A percentile compares a stretch with the other conserved stretches of the same genome.
Evolutionary conservation across 768 basidiomycete species (phyloP).

Genomic region (Neoboletus subvelutipes): DNA sequence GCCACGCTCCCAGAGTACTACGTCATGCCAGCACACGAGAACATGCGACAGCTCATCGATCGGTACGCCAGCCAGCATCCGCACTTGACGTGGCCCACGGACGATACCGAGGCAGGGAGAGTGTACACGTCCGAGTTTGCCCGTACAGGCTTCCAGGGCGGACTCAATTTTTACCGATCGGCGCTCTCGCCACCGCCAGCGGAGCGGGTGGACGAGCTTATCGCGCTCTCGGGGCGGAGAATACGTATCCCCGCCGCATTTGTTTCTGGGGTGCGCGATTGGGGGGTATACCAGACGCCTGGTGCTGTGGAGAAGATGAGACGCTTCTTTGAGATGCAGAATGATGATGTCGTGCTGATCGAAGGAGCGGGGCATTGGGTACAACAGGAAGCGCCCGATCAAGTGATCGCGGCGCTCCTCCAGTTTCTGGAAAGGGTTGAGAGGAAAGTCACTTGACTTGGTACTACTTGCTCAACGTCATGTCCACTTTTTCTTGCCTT

Average conservation of each 20-base stretch:
- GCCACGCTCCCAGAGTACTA: conserved; percentile 56
- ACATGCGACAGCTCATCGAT: conserved; percentile 50
- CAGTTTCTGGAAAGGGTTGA: conserved; percentile 38
- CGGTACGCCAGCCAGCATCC: conserved; percentile 33
- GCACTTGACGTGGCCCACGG: conserved; percentile 44
- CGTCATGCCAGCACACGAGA: conserved; percentile 53
- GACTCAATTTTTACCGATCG: conserved; percentile 55
- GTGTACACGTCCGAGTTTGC: conserved; percentile 51
- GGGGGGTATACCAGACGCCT: conserved; percentile 59
- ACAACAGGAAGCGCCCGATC: conserved; percentile 53
- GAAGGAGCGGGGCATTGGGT: conserved; percentile 64
- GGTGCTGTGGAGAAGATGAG: conserved; percentile 48
- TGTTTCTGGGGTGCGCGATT: conserved; percentile 54
- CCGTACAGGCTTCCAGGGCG: conserved; percentile 63
- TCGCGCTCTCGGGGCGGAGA: conserved; percentile 44
- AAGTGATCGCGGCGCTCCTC: conserved; percentile 40
- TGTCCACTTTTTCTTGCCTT: not conserved
- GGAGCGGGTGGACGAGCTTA: conserved; percentile 40
- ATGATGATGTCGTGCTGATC: conserved; percentile 50
- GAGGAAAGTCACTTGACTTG: not conserved
- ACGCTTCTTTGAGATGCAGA: conserved; percentile 32
- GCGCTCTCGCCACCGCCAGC: conserved; percentile 31
- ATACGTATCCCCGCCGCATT: conserved; percentile 58
- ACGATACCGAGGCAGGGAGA: conserved; percentile 39
- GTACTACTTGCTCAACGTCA: not conserved